Evolutionary conservation across 2,329 filamentous ascomycete genomes (phyloP).

Genomic region (Tolypocladium endophyticum): DNA sequence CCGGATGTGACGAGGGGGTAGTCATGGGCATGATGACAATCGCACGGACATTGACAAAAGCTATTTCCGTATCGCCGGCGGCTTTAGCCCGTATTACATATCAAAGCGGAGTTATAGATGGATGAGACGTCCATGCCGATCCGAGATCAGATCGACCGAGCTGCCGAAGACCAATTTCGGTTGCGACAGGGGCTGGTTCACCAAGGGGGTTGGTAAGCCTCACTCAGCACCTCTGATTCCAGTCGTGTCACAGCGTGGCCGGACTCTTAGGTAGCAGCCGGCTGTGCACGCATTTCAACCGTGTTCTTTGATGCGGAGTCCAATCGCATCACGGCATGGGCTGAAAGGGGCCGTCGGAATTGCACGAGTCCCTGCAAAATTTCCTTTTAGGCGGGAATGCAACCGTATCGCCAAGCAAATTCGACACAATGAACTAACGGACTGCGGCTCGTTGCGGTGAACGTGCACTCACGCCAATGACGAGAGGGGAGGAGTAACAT

Average conservation of each 20-base stretch:
- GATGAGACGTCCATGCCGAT: background rate
- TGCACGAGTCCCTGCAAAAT: background rate
- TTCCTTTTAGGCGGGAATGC: background rate
- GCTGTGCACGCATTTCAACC: background rate
- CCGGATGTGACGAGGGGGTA: too few relatives aligned
- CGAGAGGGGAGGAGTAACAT: background rate
- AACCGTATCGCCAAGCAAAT: background rate
- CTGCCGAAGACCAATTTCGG: background rate
- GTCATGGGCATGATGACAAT: background rate
- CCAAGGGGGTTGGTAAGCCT: background rate
- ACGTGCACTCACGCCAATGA: background rate
- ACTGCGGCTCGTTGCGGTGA: background rate
- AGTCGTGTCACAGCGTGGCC: background rate
- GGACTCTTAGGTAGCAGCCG: background rate
- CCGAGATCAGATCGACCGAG: background rate
- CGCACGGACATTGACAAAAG: background rate
- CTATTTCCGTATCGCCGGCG: background rate
- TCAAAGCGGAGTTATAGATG: background rate
- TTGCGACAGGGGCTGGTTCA: background rate
- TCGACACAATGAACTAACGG: background rate
- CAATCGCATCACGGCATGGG: background rate
- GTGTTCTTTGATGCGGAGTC: background rate
- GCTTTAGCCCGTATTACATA: background rate
- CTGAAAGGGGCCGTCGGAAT: background rate
- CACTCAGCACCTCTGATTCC: background rate